Conservation (phyloP, 2,329 filamentous ascomycete genomes). For the Botryosphaeria agaves region DNA sequence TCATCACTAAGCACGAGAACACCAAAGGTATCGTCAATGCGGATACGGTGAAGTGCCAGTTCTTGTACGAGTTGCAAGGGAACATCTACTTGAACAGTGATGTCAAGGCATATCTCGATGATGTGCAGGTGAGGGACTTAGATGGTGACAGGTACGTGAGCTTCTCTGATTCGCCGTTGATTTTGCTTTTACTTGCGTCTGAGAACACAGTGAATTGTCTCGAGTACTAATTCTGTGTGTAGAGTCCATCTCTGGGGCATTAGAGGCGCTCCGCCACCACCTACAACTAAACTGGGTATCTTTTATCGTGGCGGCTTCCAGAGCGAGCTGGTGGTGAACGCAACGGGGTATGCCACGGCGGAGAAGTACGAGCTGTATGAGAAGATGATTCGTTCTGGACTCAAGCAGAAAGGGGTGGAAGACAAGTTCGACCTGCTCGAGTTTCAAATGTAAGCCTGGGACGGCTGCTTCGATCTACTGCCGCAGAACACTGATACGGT, state of each 20-base stretch:
- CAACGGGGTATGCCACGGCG: conserved; percentile 26
- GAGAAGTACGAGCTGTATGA: conserved; percentile 30
- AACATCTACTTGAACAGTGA: conserved; percentile 41
- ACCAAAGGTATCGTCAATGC: conserved; percentile 21
- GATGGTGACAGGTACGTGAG: no score
- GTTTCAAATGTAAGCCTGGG: conserved; percentile 24
- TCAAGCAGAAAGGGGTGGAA: conserved; percentile 14
- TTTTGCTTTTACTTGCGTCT: no score
- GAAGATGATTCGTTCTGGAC: conserved; percentile 21
- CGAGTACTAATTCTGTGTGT: no score
- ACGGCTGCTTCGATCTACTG: background rate
- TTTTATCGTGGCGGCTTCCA: conserved; percentile 29
- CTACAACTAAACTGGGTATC: conserved; percentile 34
- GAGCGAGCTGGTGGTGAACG: conserved; percentile 26
- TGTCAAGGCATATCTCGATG: conserved; percentile 33
- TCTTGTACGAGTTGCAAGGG: conserved; percentile 38
- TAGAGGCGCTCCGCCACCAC: conserved; percentile 25
- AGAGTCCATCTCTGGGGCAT: conserved; percentile 31
- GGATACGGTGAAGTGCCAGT: conserved; percentile 34
- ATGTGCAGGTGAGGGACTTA: conserved; percentile 34
- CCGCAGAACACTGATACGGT: no score
- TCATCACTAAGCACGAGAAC: conserved; percentile 18
- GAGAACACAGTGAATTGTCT: no score
- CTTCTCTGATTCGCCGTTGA: no score
- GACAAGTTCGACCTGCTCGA: conserved; percentile 32